phyloP scores from a whole-genome alignment of 306 rosid genomes.

The Glycine soja region DNA sequence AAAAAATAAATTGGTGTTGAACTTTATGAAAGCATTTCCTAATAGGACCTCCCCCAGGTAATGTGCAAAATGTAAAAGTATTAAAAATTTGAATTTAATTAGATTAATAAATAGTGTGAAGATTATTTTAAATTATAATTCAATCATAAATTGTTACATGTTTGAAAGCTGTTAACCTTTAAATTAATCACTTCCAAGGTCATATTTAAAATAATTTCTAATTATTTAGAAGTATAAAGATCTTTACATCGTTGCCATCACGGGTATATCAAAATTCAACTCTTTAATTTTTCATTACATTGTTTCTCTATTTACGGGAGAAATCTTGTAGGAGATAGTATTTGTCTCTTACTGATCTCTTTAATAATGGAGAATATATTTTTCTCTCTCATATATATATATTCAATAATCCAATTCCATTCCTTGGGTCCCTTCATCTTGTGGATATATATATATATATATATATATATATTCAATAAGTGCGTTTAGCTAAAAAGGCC shows the following conservation, averaged over 20 bases:
- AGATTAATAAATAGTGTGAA: neutral
- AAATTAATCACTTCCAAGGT: neutral
- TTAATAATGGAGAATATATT: too few species aligned
- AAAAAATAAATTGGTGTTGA: neutral
- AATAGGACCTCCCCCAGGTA: neutral
- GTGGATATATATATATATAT: too few species aligned
- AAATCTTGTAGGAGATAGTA: too few species aligned
- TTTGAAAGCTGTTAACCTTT: neutral
- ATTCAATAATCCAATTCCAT: neutral
- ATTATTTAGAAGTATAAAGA: too few species aligned
- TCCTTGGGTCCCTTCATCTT: neutral
- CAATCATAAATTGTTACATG: neutral
- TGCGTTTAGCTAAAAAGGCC: neutral
- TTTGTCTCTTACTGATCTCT: too few species aligned
- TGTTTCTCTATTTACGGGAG: too few species aligned
- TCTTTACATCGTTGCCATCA: too few species aligned
- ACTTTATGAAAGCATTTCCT: neutral
- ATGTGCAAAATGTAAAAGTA: constrained; percentile 26
- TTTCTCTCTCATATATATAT: neutral
- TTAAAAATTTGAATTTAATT: neutral
- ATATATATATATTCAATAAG: too few species aligned
- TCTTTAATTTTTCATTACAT: too few species aligned
- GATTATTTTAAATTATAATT: neutral
- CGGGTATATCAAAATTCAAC: too few species aligned
- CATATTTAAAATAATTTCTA: too few species aligned